Percentiles rank a stretch among this genome's conserved stretches.
Evolutionary conservation across 176 grass and related monocot species (phyloP).

Genomic region (Juncus effusus): DNA sequence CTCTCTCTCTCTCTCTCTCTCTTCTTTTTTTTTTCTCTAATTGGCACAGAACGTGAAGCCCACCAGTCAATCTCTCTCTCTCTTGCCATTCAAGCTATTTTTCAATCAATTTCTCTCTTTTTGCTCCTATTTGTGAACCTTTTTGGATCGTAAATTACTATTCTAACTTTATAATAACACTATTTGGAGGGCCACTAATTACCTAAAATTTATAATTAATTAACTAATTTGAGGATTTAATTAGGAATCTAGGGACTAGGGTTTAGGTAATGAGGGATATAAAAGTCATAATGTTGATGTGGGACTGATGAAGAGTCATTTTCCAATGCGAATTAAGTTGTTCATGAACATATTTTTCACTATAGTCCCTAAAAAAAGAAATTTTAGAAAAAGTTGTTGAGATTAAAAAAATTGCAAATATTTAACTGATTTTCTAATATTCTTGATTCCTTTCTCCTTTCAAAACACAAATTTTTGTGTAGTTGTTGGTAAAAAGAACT

Average conservation of each 20-base stretch:
- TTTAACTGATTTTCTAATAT: too few species aligned
- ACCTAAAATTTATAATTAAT: too few species aligned
- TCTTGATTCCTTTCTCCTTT: neutral
- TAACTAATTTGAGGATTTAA: too few species aligned
- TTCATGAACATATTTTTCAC: too few species aligned
- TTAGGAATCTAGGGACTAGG: neutral
- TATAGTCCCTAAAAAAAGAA: too few species aligned
- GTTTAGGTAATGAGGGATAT: neutral
- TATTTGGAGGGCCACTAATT: too few species aligned
- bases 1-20: slow-evolving; percentile 24
- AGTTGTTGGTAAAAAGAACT: neutral
- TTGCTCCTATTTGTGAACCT: neutral
- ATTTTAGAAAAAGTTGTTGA: too few species aligned
- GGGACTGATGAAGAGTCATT: neutral
- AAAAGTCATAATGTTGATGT: neutral
- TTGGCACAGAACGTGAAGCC: slow-evolving; percentile 14
- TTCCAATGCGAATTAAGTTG: too few species aligned
- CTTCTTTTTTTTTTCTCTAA: neutral
- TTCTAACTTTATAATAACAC: slow-evolving; percentile 7
- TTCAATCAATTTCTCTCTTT: neutral
- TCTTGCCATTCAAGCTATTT: slow-evolving; percentile 26
- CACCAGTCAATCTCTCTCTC: slow-evolving; percentile 10
- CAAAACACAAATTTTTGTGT: neutral
- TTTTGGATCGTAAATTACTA: neutral
- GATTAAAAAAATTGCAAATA: too few species aligned